Percentiles rank a stretch among this genome's conserved stretches.
Evolutionary conservation across 495 filamentous ascomycete species (phyloP).

Genomic region (Cryomyces antarcticus): DNA sequence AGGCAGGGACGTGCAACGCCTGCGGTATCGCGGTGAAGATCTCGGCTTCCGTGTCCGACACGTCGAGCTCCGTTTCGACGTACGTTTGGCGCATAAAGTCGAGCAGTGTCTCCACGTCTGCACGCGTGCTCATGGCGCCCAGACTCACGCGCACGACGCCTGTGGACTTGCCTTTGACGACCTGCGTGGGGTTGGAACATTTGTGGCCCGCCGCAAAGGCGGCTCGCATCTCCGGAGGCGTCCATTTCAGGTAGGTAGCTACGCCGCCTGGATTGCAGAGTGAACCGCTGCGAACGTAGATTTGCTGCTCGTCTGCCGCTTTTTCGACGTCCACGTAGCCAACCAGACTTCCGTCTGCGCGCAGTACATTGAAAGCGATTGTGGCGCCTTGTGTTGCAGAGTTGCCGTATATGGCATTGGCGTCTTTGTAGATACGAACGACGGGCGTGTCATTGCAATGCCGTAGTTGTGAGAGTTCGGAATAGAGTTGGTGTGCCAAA

Average conservation of each 20-base stretch:
- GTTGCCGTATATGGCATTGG: slow-evolving; percentile 30
- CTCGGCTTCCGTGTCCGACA: too few relatives aligned
- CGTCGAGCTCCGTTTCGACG: slow-evolving; percentile 8
- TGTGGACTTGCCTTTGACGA: slow-evolving; percentile 34
- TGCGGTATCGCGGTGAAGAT: too few relatives aligned
- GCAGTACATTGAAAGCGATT: slow-evolving; percentile 47
- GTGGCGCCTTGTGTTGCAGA: slow-evolving; percentile 42
- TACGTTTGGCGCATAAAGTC: slow-evolving; percentile 35
- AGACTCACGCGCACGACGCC: slow-evolving; percentile 47
- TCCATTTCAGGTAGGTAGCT: slow-evolving; percentile 22
- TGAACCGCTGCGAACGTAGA: slow-evolving; percentile 52
- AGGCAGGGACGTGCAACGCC: too few relatives aligned
- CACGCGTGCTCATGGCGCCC: slow-evolving; percentile 47
- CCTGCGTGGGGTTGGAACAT: slow-evolving; percentile 32
- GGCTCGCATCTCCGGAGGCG: slow-evolving; percentile 37
- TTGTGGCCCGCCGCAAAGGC: slow-evolving; percentile 43
- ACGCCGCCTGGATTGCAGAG: slow-evolving; percentile 40
- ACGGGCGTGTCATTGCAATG: slow-evolving; percentile 38
- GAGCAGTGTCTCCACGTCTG: slow-evolving; percentile 39
- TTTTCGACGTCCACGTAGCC: slow-evolving; percentile 40
- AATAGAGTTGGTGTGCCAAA: slow-evolving; percentile 31
- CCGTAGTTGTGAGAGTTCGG: slow-evolving; percentile 27
- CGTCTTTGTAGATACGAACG: slow-evolving; percentile 40
- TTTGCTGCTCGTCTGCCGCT: slow-evolving; percentile 35
- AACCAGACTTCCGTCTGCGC: slow-evolving; percentile 32